Evolutionary conservation across 176 grass and related monocot genomes (phyloP).

Genomic region (Microstegium vimineum): DNA sequence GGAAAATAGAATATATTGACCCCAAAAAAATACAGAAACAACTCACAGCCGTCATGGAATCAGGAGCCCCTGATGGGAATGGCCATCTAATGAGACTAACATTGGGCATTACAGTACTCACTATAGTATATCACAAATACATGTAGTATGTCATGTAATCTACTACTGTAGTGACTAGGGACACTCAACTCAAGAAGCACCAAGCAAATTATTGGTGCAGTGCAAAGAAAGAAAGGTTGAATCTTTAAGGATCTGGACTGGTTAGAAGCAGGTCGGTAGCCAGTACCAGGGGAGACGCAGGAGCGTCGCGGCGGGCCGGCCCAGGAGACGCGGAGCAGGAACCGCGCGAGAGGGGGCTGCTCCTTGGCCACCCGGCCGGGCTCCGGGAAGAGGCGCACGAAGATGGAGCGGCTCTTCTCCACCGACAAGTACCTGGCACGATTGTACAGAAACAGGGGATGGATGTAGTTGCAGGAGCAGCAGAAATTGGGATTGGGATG

Average conservation of each 20-base stretch:
- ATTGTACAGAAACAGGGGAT: neutral
- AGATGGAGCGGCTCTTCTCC: constrained; percentile 65
- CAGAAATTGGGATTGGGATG: neutral
- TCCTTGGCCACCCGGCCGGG: constrained; percentile 74
- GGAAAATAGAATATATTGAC: no score
- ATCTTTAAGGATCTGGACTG: neutral
- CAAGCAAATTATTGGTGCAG: neutral
- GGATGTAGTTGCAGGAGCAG: neutral
- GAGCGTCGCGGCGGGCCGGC: constrained; percentile 53
- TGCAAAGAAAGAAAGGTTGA: neutral
- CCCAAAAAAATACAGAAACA: no score
- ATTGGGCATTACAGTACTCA: neutral
- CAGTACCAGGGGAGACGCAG: constrained; percentile 54
- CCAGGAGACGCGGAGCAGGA: constrained; percentile 71
- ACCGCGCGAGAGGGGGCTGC: constrained; percentile 71
- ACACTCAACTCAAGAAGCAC: neutral
- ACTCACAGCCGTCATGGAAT: neutral
- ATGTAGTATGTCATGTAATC: neutral
- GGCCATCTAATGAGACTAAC: neutral
- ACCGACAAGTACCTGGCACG: constrained; percentile 63
- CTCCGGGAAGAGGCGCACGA: constrained; percentile 84
- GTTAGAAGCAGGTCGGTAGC: neutral
- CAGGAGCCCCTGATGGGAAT: no score
- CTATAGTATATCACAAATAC: neutral
- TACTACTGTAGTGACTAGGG: neutral